phyloP scores from a whole-genome alignment of 2,329 filamentous ascomycete species.

The Neodidymelliopsis sp. region DNA sequence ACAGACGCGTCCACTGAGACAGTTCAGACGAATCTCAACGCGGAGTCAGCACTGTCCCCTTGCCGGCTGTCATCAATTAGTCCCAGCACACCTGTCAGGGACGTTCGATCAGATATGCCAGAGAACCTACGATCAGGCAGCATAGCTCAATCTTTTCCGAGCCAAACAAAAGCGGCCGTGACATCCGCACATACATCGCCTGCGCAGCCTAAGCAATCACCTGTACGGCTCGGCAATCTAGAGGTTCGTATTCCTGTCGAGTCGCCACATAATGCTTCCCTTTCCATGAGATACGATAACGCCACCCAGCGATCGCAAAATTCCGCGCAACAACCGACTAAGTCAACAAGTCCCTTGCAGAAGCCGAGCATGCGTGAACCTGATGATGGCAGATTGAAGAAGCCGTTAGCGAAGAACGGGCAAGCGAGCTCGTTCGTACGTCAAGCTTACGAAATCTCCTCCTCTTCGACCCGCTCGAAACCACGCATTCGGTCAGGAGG shows the following conservation, averaged over 20 bases:
- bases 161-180: neutral
- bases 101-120: too few species aligned
- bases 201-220: neutral
- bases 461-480: neutral
- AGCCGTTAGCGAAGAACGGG: neutral
- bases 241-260: conserved; percentile 6
- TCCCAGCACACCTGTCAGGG: too few species aligned
- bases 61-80: too few species aligned
- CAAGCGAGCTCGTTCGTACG: neutral
- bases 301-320: neutral
- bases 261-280: neutral
- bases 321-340: neutral
- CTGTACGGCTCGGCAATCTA: neutral
- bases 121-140: too few species aligned
- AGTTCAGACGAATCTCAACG: too few species aligned
- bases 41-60: too few species aligned
- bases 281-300: neutral
- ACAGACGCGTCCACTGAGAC: too few species aligned
- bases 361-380: neutral
- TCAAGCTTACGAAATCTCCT: neutral
- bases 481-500: conserved; percentile 1
- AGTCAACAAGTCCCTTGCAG: neutral
- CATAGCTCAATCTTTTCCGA: neutral
- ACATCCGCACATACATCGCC: neutral
- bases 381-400: neutral